A percentile compares a stretch with the other conserved stretches of the same genome.
Evolutionary conservation across 352 stramenopile species (phyloP).

Genomic region (Globisporangium mamillatum): DNA sequence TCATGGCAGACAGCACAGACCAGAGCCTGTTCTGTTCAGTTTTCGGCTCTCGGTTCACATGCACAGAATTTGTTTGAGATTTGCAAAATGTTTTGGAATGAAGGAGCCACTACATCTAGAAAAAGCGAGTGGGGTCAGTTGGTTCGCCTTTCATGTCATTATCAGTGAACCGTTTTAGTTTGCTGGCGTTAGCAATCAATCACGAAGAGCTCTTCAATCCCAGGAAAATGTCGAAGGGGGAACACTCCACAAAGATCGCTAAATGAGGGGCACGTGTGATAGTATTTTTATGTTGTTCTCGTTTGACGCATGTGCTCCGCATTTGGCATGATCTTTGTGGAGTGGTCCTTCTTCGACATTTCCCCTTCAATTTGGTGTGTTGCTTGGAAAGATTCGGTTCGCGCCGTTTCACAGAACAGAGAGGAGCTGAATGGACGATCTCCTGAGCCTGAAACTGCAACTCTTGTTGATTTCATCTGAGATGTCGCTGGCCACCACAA

Average conservation of each 20-base stretch:
- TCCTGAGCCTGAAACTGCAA: background rate
- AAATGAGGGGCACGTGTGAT: too few species aligned
- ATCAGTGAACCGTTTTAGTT: background rate
- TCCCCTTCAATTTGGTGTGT: background rate
- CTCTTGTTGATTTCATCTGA: background rate
- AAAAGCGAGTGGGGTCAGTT: background rate
- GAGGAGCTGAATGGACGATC: background rate
- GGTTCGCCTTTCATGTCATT: background rate
- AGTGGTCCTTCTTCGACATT: too few species aligned
- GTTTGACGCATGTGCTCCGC: too few species aligned
- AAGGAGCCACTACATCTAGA: background rate
- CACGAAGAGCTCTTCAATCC: background rate
- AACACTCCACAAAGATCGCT: too few species aligned
- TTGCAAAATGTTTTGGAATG: background rate
- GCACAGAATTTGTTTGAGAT: background rate
- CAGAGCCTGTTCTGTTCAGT: too few species aligned
- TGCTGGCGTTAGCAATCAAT: background rate
- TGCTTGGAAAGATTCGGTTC: background rate
- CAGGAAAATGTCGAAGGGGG: too few species aligned
- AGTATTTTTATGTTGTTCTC: too few species aligned
- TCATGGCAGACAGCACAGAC: background rate
- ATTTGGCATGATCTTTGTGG: too few species aligned
- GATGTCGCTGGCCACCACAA: background rate
- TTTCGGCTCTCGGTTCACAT: background rate
- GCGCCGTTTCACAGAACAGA: conserved; percentile 5